Percentiles rank a stretch among this genome's conserved stretches.
phyloP scores from a whole-genome alignment of 140 eudicot species.

The Bidens hawaiensis region DNA sequence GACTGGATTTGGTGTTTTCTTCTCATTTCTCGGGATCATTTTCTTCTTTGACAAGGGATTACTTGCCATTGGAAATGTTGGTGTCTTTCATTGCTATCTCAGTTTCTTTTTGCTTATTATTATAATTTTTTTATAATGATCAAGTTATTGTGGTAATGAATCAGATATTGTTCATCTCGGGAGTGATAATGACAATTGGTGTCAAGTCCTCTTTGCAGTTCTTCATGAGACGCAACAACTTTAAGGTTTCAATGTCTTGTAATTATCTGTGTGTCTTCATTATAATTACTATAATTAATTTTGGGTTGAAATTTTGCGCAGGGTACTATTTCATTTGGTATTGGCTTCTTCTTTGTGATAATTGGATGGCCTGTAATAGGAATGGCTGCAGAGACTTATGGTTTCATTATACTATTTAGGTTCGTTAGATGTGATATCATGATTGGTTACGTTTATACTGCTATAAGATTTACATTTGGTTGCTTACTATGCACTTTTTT shows the following conservation, averaged over 20 bases:
- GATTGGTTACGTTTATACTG: background rate
- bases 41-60: slow-evolving; percentile 68
- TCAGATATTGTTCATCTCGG: slow-evolving; percentile 77
- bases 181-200: slow-evolving; percentile 69
- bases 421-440: slow-evolving; percentile 15
- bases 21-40: slow-evolving; percentile 51
- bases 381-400: slow-evolving; percentile 63
- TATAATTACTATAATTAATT: slow-evolving; percentile 3
- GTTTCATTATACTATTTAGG: slow-evolving; percentile 72
- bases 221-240: slow-evolving; percentile 58
- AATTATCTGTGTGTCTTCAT: background rate
- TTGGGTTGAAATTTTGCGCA: slow-evolving; percentile 21
- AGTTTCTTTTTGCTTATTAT: background rate
- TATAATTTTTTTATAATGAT: background rate
- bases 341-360: slow-evolving; percentile 65
- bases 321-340: slow-evolving; percentile 54
- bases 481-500: slow-evolving; percentile 12
- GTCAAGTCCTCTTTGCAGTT: slow-evolving; percentile 60
- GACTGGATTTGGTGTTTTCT: slow-evolving; percentile 63
- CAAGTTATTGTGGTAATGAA: slow-evolving; percentile 1
- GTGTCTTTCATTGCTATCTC: slow-evolving; percentile 9
- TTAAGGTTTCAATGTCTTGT: slow-evolving; percentile 40
- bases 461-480: slow-evolving; percentile 7
- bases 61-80: slow-evolving; percentile 69
- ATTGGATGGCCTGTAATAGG: slow-evolving; percentile 76